These are phyloP conservation scores for Aegilops speltoides DNA, from an alignment of 176 grass and related monocot genomes.

Conservation along the genomic window DNA sequence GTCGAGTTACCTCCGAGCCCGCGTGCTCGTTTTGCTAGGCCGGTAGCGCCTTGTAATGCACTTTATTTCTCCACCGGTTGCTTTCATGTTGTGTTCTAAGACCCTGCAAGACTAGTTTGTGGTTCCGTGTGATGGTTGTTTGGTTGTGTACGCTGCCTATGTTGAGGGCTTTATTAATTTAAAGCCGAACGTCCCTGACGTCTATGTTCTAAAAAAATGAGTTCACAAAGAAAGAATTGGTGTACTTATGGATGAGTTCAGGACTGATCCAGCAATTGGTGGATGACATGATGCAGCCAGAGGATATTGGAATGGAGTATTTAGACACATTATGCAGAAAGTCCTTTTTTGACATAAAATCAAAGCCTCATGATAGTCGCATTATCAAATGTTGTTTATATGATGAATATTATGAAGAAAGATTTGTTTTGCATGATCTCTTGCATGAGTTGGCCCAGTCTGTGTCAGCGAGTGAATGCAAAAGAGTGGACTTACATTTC, in stretches of 20 bases:
- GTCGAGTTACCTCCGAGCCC: too few species aligned
- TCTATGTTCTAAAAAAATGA: too few species aligned
- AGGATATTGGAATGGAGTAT: conserved; percentile 35
- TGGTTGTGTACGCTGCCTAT: too few species aligned
- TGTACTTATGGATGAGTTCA: conserved; percentile 36
- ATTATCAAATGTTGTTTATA: neutral
- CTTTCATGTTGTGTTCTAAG: too few species aligned
- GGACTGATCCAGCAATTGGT: neutral
- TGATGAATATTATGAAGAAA: conserved; percentile 15
- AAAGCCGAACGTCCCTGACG: too few species aligned
- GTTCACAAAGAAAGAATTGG: conserved; percentile 38
- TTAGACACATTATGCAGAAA: conserved; percentile 26
- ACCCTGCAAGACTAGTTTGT: too few species aligned
- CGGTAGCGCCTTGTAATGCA: too few species aligned
- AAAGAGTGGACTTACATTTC: neutral
- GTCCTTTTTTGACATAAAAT: conserved; percentile 45
- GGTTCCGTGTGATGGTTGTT: too few species aligned
- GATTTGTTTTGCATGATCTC: conserved; percentile 39
- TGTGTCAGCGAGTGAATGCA: conserved; percentile 42
- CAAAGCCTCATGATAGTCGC: neutral
- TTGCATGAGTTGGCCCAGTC: conserved; percentile 41
- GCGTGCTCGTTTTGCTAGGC: too few species aligned
- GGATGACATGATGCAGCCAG: neutral
- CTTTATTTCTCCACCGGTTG: too few species aligned
- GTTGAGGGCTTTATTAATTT: too few species aligned